These are phyloP conservation scores for Fusarium sp. DNA, from an alignment of 2,329 filamentous ascomycete genomes.

Conservation along the genomic window DNA sequence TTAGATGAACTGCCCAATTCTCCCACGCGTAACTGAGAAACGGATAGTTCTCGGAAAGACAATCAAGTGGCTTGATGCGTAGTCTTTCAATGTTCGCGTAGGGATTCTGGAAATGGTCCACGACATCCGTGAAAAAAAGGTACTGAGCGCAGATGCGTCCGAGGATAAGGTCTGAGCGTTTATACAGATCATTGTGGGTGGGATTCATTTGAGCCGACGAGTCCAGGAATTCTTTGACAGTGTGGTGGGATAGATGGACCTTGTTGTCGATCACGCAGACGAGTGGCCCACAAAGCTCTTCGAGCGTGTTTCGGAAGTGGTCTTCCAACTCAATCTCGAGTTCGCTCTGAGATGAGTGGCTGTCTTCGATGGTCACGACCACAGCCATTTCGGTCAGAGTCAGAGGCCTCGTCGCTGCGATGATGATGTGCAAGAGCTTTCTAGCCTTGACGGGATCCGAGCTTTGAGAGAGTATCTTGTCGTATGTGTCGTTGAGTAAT, in stretches of 20 bases:
- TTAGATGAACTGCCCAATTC: constrained; percentile 3
- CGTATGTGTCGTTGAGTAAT: background rate
- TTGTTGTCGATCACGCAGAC: background rate
- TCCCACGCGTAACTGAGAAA: constrained; percentile 7
- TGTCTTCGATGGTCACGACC: background rate
- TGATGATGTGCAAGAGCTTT: background rate
- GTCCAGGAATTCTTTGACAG: background rate
- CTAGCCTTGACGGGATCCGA: background rate
- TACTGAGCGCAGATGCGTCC: background rate
- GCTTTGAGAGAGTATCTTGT: background rate
- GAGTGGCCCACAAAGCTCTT: background rate
- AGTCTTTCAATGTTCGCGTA: background rate
- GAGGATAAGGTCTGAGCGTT: background rate
- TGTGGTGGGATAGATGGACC: background rate
- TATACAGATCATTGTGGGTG: background rate
- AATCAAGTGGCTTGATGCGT: background rate
- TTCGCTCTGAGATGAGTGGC: background rate
- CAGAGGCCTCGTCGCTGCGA: background rate
- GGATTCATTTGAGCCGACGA: background rate
- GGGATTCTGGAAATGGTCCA: background rate
- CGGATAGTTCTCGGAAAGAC: constrained; percentile 1
- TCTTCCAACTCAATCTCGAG: background rate
- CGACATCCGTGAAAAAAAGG: background rate
- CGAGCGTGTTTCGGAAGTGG: background rate
- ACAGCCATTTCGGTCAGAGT: background rate